Evolutionary conservation across 1,139 yeast genomes (phyloP).

Genomic region (Zygosaccharomyces sapae): DNA sequence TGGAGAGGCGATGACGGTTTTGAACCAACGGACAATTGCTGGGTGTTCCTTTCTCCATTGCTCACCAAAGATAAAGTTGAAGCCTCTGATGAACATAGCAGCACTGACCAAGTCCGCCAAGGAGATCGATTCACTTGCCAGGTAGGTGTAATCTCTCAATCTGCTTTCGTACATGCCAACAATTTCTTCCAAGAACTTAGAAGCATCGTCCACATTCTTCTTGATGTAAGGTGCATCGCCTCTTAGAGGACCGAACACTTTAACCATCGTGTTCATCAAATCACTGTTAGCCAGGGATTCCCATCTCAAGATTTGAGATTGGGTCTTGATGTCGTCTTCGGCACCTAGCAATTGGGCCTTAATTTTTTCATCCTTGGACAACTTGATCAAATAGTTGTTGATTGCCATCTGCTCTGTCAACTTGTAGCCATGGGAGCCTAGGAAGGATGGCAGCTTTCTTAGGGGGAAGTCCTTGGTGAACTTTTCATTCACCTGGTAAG

Average conservation of each 20-base stretch:
- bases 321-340: conserved; percentile 49
- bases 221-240: conserved; percentile 72
- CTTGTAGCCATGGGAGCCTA: conserved; percentile 73
- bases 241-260: conserved; percentile 41
- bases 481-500: conserved; percentile 38
- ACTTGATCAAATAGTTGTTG: conserved; percentile 40
- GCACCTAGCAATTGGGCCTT: conserved; percentile 51
- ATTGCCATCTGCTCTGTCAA: conserved; percentile 75
- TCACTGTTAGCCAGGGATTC: conserved; percentile 74
- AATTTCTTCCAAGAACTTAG: conserved; percentile 40
- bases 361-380: conserved; percentile 29
- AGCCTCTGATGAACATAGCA: conserved; percentile 57
- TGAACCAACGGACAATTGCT: conserved; percentile 78
- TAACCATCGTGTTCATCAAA: conserved; percentile 45
- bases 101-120: conserved; percentile 78
- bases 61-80: conserved; percentile 62
- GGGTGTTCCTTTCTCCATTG: conserved; percentile 79
- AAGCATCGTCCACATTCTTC: conserved; percentile 61
- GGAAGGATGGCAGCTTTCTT: conserved; percentile 66
- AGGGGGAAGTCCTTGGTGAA: conserved; percentile 60
- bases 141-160: conserved; percentile 72
- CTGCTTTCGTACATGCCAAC: conserved; percentile 54
- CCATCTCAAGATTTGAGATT: conserved; percentile 75
- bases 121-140: conserved; percentile 86
- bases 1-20: conserved; percentile 59